A percentile compares a stretch with the other conserved stretches of the same genome.
Conservation (phyloP, 2,329 filamentous ascomycete species). For the Stachybotrys chlorohalonatus region DNA sequence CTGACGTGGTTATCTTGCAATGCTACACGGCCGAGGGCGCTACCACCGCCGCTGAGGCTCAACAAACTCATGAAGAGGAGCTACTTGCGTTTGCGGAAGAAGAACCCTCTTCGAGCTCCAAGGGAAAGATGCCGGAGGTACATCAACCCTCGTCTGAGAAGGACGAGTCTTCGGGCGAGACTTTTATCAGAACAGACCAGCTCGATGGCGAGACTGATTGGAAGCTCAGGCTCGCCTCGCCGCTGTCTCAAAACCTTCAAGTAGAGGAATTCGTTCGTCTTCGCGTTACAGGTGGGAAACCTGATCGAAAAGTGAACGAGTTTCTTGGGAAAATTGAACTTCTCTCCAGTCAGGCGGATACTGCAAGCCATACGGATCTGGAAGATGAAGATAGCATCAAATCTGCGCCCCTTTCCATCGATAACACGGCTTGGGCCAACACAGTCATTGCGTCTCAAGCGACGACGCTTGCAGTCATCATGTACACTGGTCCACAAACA, state of each 20-base stretch:
- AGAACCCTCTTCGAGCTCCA: conserved; percentile 17
- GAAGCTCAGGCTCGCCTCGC: conserved; percentile 86
- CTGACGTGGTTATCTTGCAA: conserved; percentile 88
- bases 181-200: conserved; percentile 95
- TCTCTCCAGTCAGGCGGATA: conserved; percentile 42
- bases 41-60: conserved; percentile 17
- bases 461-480: conserved; percentile 76
- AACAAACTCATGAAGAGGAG: conserved; percentile 27
- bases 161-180: conserved; percentile 53
- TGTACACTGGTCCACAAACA: conserved; percentile 93
- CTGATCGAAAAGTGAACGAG: conserved; percentile 89
- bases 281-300: conserved; percentile 74
- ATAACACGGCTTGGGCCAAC: conserved; percentile 98
- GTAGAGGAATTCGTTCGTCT: conserved; percentile 62
- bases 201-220: conserved; percentile 97
- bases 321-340: conserved; percentile 87
- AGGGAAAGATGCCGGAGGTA: conserved; percentile 24
- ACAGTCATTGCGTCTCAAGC: conserved; percentile 93
- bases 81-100: conserved; percentile 32
- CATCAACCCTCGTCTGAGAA: conserved; percentile 4
- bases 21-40: conserved; percentile 55
- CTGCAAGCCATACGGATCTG: conserved; percentile 29
- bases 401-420: conserved; percentile 74
- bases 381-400: conserved; percentile 29
- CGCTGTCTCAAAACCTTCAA: conserved; percentile 71